Percentiles rank a stretch among this genome's conserved stretches.
Evolutionary conservation across 148 eudicot genomes (phyloP).

Genomic region (Camellia granthamiana): DNA sequence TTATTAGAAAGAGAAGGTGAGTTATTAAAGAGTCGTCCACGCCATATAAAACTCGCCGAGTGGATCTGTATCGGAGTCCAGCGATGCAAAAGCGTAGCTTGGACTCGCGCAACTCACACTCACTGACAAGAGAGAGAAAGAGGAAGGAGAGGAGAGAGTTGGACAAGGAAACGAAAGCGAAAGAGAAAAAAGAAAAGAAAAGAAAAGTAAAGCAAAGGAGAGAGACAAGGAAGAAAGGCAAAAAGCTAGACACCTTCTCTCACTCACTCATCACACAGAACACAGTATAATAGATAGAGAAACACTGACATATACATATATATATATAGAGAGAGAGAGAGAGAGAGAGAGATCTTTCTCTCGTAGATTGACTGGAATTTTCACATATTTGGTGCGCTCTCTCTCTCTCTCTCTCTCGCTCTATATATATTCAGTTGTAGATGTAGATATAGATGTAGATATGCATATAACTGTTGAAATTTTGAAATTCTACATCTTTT

Average conservation of each 20-base stretch:
- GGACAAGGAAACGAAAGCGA: neutral
- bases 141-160: neutral
- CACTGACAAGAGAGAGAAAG: neutral
- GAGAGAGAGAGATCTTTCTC: neutral
- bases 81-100: constrained; percentile 14
- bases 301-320: neutral
- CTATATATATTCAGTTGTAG: neutral
- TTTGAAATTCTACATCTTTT: neutral
- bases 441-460: neutral
- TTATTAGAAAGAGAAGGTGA: neutral
- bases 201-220: neutral
- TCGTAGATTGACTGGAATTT: constrained; percentile 1
- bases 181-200: neutral
- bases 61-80: neutral
- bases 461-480: neutral
- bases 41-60: neutral
- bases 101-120: constrained; percentile 2
- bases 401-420: constrained; percentile 6
- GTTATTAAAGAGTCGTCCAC: neutral
- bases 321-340: neutral
- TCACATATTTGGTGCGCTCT: constrained; percentile 6
- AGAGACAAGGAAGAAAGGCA: neutral
- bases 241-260: neutral
- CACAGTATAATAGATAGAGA: neutral
- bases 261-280: neutral